Evolutionary conservation across 345 rosid genomes (phyloP), one percentile per base, ranked within the genome.

Genomic region (Arabis hirsuta): DNA sequence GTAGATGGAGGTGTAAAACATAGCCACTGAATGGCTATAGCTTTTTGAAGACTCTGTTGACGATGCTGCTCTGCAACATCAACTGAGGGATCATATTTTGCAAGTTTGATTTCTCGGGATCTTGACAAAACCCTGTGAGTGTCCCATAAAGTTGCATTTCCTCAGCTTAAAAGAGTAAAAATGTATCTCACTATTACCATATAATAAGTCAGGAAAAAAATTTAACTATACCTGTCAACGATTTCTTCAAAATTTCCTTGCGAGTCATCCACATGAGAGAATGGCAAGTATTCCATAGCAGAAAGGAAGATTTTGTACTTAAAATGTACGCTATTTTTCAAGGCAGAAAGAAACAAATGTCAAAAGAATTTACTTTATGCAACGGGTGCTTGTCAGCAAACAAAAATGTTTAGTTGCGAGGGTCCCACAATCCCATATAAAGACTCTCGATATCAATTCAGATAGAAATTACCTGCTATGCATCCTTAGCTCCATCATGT

Each of bases 1-100:
- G 96, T 89, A 60, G 95, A 85, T 45, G 97, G 98, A 53, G 98
- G 96, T 54, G 96, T 89, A 78, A 94, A 94, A 85, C 98, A 94
- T 64, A 94, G 95, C 96, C 97, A 94, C 76, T 91, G 98, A 73
- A 94, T 86, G 47, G 81, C 94, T 82, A 82, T 85, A 73, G 99
- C 98, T 76, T 95, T 95, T 70, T 91, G 90, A 71, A 95, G 94
- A 84, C 98, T 95, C 76, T 84, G 96, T 80, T 84, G 80, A 69
- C 90, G 91, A 65, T 91, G 96, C 82, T 95, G 96, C 84, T 95
- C 98, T 4, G 90, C 91, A 80, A 91, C 88, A 69, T 90, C 96
- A 62, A 86, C 80, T 76, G 90, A 82, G 57, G 84, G 76, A 61
- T 91, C 96, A 80, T 90, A 84, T 77, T 90, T 87, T 75, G 84